Evolutionary conservation across 805 yeast species (phyloP).

Genomic region (Ogataea chonburiensis): DNA sequence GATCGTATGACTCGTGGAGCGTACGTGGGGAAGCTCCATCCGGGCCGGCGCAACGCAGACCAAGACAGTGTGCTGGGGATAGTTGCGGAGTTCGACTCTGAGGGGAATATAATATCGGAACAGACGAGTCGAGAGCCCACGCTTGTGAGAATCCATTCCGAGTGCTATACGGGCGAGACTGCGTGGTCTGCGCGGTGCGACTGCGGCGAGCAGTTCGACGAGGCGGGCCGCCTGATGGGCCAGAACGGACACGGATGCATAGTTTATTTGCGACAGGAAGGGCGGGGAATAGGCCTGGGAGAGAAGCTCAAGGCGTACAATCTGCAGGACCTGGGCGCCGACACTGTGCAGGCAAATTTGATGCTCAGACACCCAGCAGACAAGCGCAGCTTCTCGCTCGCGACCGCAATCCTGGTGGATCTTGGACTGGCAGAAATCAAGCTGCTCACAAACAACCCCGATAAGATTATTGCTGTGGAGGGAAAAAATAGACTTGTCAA

Average conservation of each 20-base stretch:
- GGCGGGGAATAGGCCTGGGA: slow-evolving; percentile 98
- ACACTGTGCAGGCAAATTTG: slow-evolving; percentile 94
- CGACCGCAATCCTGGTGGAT: slow-evolving; percentile 89
- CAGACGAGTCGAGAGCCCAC: slow-evolving; percentile 42
- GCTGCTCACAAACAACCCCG: slow-evolving; percentile 92
- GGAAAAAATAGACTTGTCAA: slow-evolving; percentile 71
- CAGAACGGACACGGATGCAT: slow-evolving; percentile 86
- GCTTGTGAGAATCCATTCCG: slow-evolving; percentile 89
- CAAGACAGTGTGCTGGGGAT: slow-evolving; percentile 45
- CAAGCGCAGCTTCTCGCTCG: slow-evolving; percentile 89
- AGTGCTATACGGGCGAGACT: slow-evolving; percentile 98
- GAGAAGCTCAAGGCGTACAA: slow-evolving; percentile 96
- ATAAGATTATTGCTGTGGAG: slow-evolving; percentile 91
- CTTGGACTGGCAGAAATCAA: slow-evolving; percentile 70
- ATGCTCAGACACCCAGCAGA: slow-evolving; percentile 96
- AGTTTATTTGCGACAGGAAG: slow-evolving; percentile 95
- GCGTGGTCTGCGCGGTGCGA: slow-evolving; percentile 99
- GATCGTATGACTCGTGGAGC: slow-evolving; percentile 99
- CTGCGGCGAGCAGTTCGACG: slow-evolving; percentile 98
- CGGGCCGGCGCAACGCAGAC: slow-evolving; percentile 79
- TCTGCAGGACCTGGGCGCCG: slow-evolving; percentile 96
- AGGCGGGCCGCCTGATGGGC: slow-evolving; percentile 94
- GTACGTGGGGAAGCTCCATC: slow-evolving; percentile 82
- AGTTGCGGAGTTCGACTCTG: slow-evolving; percentile 40
- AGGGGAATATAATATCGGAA: slow-evolving; percentile 37